Conservation (phyloP, 2,329 filamentous ascomycete species). For the Scedosporium boydii region DNA sequence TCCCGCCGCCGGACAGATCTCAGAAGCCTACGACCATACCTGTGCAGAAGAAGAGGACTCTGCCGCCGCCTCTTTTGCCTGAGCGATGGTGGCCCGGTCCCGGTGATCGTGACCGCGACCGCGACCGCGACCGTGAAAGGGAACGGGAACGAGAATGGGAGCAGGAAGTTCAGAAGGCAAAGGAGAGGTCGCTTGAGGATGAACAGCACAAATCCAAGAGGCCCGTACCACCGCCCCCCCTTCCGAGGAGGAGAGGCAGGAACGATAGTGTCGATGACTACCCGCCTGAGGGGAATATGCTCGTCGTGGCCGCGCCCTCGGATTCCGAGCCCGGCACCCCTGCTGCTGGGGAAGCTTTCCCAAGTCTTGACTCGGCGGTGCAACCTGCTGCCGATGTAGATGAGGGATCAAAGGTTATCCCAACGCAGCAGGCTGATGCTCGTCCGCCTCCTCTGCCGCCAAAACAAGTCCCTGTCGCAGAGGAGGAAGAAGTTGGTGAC, state of each 20-base stretch:
- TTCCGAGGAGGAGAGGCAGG: conserved; percentile 36
- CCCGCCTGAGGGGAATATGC: conserved; percentile 38
- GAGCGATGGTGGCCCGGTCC: background rate
- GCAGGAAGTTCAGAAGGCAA: conserved; percentile 1
- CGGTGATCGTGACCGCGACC: conserved; percentile 12
- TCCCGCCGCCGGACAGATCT: conserved; percentile 58
- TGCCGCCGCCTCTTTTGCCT: conserved; percentile 29
- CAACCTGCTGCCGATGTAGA: too few species aligned
- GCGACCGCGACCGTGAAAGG: conserved; percentile 15
- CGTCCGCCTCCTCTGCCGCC: too few species aligned
- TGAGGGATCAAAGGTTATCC: background rate
- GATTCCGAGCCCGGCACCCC: conserved; percentile 53
- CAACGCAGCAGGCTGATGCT: too few species aligned
- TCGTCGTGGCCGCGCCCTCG: conserved; percentile 56
- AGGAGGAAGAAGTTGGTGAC: too few species aligned
- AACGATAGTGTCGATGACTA: conserved; percentile 24
- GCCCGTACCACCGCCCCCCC: conserved; percentile 26
- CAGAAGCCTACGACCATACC: conserved; percentile 47
- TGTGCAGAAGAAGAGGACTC: conserved; percentile 56
- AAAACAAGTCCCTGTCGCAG: too few species aligned
- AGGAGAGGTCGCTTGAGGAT: background rate
- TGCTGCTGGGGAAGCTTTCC: conserved; percentile 14
- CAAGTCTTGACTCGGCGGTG: background rate
- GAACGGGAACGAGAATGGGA: conserved; percentile 15
- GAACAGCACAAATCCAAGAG: background rate